Base-by-base conservation (phyloP, 768 basidiomycete species). In the Tricholomella constricta region DNA sequence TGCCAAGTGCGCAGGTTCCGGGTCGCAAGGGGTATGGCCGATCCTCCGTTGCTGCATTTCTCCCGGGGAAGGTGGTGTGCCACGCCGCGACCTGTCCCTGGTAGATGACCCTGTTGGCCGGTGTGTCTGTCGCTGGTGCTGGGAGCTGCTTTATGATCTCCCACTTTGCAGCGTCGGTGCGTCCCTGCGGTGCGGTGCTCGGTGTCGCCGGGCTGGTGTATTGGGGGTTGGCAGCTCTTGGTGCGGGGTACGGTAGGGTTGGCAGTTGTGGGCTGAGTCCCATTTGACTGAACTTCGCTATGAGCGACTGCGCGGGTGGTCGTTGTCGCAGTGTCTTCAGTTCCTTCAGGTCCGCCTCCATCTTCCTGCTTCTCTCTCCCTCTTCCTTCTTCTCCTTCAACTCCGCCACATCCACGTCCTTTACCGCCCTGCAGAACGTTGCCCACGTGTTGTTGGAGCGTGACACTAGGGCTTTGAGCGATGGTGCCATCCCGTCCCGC, bases 401-500 rank as follows among this genome's bases (percentile, higher is more conserved):
- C 1, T 58, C 55, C 0, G 15, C 45, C n/a, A 57, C 20, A 0
- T 51, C 31, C 1, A 60, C 34, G n/a, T 45, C 45, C 26, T 23
- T 9, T 6, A 53, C 32, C 19, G 32, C 45, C 12, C 11, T 29
- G 29, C 29, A 29, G 29, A 29, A 29, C 11, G 29, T 29, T 6
- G 29, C 29, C 29, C 29, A 53, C 5, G 50, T 51, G 32, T 26
- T 23, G 23, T 36, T 11, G 4, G 32, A 25, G 34, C 35, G 22
- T 26, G 42, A 14, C n/a, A 51, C 42, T 6, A 45, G 32, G 2
- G 34, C 32, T n/a, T 22, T 23, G 17, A 51, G 42, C 14, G 34
- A 51, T 11, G 42, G 50, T 6, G 50, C 32, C 52, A 51, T 54
- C 17, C 4, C 49, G 49, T 20, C 51, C 36, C 17, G 31, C 3